phyloP scores from a whole-genome alignment of 129 eudicot genomes.

The Artemisia tridentata region DNA sequence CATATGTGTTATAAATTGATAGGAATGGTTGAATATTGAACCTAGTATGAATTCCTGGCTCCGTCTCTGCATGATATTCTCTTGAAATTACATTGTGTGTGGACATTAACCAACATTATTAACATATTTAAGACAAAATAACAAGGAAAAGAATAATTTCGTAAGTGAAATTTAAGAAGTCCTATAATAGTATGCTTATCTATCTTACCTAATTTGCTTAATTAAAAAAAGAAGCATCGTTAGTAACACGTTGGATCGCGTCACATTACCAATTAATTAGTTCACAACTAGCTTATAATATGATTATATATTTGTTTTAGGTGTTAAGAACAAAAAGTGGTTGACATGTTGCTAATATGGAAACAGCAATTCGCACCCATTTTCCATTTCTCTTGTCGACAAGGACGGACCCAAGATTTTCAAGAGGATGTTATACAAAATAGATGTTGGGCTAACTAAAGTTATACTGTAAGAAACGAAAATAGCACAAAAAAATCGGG shows the following conservation, averaged over 20 bases:
- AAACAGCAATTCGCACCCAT: slow-evolving; percentile 21
- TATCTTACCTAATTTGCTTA: slow-evolving; percentile 1
- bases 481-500: no score
- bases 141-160: no score
- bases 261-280: slow-evolving; percentile 20
- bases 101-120: neutral
- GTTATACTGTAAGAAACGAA: no score
- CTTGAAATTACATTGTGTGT: neutral
- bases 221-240: neutral
- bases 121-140: no score
- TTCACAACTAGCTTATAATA: neutral
- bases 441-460: no score
- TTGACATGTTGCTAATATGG: slow-evolving; percentile 33
- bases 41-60: no score
- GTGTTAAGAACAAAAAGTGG: slow-evolving; percentile 14
- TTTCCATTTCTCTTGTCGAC: neutral
- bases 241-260: slow-evolving; percentile 19
- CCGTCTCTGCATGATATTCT: no score
- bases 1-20: no score
- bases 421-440: no score
- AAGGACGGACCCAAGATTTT: no score
- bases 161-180: no score
- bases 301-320: neutral
- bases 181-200: neutral
- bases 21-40: no score